Conservation (phyloP, 2,329 filamentous ascomycete genomes). For the Diaporthe destruens region DNA sequence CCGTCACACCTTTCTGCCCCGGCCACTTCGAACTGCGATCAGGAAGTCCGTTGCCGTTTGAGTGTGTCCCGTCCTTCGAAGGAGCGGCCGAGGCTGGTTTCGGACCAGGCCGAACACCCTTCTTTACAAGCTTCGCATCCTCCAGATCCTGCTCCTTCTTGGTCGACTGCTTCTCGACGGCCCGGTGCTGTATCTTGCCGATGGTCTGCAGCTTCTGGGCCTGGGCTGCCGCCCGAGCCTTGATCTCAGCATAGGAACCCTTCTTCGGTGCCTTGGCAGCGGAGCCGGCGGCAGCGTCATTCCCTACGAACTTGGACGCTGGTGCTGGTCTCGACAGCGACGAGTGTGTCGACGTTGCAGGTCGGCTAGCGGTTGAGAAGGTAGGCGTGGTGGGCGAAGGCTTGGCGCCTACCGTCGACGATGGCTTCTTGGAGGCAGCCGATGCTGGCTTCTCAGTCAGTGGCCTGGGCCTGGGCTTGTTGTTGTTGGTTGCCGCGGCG, state of each 20-base stretch:
- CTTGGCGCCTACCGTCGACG: constrained; percentile 29
- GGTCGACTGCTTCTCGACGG: constrained; percentile 72
- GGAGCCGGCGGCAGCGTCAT: constrained; percentile 50
- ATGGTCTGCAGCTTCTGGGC: constrained; percentile 72
- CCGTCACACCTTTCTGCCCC: constrained; percentile 27
- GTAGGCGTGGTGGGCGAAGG: constrained; percentile 38
- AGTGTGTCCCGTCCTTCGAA: constrained; percentile 42
- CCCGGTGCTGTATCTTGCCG: constrained; percentile 81
- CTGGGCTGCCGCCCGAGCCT: constrained; percentile 77
- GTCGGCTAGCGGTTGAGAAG: constrained; percentile 27
- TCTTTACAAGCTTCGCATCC: constrained; percentile 49
- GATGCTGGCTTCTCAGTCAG: constrained; percentile 42
- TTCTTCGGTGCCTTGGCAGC: constrained; percentile 71
- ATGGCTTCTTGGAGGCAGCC: constrained; percentile 39
- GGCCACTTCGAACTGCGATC: constrained; percentile 29
- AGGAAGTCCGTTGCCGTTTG: constrained; percentile 30
- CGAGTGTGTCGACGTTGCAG: constrained; percentile 20
- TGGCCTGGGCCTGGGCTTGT: constrained; percentile 43
- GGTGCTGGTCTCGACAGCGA: constrained; percentile 12
- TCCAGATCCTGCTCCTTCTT: constrained; percentile 67
- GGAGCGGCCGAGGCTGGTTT: constrained; percentile 26
- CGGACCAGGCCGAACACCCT: constrained; percentile 40
- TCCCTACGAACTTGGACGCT: constrained; percentile 42
- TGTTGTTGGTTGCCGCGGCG: constrained; percentile 44
- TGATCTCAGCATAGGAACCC: constrained; percentile 79